phyloP scores from a whole-genome alignment of 2,329 filamentous ascomycete genomes.

The Calonectria multiphialidica region DNA sequence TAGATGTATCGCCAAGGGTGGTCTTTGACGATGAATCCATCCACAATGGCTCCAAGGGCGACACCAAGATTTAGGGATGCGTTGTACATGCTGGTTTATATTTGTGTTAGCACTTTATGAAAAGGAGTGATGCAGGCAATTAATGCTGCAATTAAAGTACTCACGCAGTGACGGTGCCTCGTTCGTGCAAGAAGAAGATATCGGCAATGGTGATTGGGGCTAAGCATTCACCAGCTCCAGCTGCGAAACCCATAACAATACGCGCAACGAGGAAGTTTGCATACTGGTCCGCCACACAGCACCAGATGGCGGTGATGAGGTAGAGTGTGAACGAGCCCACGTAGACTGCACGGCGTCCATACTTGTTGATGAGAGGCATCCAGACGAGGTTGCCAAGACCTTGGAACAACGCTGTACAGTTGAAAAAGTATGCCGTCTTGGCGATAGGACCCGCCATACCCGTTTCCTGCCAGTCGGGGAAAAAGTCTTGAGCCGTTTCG shows the following conservation, averaged over 20 bases:
- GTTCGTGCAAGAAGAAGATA: constrained; percentile 66
- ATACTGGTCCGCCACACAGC: constrained; percentile 22
- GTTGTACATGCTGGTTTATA: constrained; percentile 46
- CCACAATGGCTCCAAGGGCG: constrained; percentile 53
- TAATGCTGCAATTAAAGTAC: constrained; percentile 25
- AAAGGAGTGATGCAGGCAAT: too few relatives aligned
- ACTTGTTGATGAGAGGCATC: constrained; percentile 33
- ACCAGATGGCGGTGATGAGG: constrained; percentile 26
- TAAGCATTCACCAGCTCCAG: constrained; percentile 37
- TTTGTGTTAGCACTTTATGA: neutral
- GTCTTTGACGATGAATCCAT: constrained; percentile 59
- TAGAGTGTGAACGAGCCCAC: constrained; percentile 26
- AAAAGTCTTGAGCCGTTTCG: constrained; percentile 26
- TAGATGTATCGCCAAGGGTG: constrained; percentile 63
- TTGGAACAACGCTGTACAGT: constrained; percentile 26
- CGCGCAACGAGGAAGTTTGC: constrained; percentile 27
- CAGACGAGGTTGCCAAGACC: constrained; percentile 29
- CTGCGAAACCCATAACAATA: constrained; percentile 29
- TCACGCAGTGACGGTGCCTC: constrained; percentile 61
- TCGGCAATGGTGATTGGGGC: constrained; percentile 63
- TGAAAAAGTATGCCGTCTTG: constrained; percentile 34
- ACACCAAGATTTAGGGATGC: constrained; percentile 55
- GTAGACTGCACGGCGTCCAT: constrained; percentile 29
- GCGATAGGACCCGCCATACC: constrained; percentile 25
- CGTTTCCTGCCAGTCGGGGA: constrained; percentile 18